Evolutionary conservation across 108 stramenopile species (phyloP), one percentile per base, ranked within the genome.

Genomic region (Nitzschia sp.): DNA sequence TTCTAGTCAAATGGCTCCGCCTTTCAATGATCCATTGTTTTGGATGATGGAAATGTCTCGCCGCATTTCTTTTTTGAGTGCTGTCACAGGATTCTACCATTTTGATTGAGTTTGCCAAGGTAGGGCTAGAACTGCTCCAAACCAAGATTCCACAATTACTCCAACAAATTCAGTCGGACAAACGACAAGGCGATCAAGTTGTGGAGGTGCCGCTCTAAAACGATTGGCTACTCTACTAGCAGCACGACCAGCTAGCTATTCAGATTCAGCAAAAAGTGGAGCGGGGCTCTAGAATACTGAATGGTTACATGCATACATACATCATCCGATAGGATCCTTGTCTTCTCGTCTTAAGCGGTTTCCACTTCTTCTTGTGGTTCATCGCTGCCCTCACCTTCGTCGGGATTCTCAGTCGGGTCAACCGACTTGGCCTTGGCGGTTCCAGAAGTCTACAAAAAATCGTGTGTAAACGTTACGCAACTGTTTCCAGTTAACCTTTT

Each of bases 171-270:
- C 32, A 54, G 29, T 46, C 35, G 25, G 13, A 65, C 56, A 26
- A 57, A 27, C 25, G 28, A 45, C 34, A 35, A 47, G 54, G 65
- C 49, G 18, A 18, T 56, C n/a, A 27, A 65, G 71, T 8, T 85
- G 81, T 64, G 89, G 87, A 30, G 93, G 93, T 47, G 93, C 93
- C 1, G 93, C 90, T 8, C 19, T 92, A n/a, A n/a, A n/a, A n/a
- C n/a, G n/a, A n/a, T n/a, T n/a, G n/a, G n/a, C n/a, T n/a, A n/a
- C n/a, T n/a, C n/a, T n/a, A n/a, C n/a, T n/a, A n/a, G n/a, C n/a
- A n/a, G n/a, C n/a, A n/a, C n/a, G n/a, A n/a, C n/a, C n/a, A n/a
- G n/a, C n/a, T n/a, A n/a, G n/a, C n/a, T n/a, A n/a, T n/a, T n/a
- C n/a, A n/a, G n/a, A n/a, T n/a, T n/a, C n/a, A n/a, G n/a, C n/a